Evolutionary conservation across 345 rosid genomes (phyloP), one percentile per base, ranked within the genome.

Genomic region (Fremontodendron californicum): DNA sequence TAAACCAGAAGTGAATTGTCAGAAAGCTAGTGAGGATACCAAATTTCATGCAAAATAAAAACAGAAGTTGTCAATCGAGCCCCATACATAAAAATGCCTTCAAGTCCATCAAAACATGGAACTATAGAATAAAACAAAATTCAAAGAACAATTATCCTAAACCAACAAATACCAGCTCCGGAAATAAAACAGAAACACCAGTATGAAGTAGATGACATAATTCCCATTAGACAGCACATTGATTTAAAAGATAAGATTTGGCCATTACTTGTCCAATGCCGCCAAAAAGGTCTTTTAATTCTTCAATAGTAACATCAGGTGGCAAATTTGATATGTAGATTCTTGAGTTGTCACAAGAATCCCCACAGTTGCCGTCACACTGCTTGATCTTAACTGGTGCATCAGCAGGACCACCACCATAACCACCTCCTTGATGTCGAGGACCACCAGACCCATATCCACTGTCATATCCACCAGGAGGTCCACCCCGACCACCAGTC

Each of bases 271-370:
- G 96, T 87, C 99, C 97, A 84, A 96, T 91, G 89, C 99, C 97
- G 60, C 97, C 97, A 81, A 96, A 96, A 81, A 96, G 94, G 21
- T 92, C 97, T 76, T 84, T 86, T 86, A 96, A 87, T 79, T 96
- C 94, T 66, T 96, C 99, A 66, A 58, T 68, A 37, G 97, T 94
- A 86, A 94, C 97, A 89, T 92, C 97, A 11, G 90, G 83, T 45
- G 99, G 99, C 88, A 96, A 86, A 82, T 94, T 96, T 77, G 99
- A 94, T 82, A 96, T 92, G 86, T 96, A 94, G 73, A 96, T 91
- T 82, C 99, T 91, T 27, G 96, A 72, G 81, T 94, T 96, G 89
- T 94, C 98, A 85, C 98, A 96, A 49, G 86, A 80, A 76, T 90
- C 96, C 75, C 75, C 94, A 81, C 99, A 94, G 74, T 82, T 81